These are phyloP conservation scores for Ganoderma lingzhi DNA, from an alignment of 1,284 basidiomycete species.

Conservation along the genomic window DNA sequence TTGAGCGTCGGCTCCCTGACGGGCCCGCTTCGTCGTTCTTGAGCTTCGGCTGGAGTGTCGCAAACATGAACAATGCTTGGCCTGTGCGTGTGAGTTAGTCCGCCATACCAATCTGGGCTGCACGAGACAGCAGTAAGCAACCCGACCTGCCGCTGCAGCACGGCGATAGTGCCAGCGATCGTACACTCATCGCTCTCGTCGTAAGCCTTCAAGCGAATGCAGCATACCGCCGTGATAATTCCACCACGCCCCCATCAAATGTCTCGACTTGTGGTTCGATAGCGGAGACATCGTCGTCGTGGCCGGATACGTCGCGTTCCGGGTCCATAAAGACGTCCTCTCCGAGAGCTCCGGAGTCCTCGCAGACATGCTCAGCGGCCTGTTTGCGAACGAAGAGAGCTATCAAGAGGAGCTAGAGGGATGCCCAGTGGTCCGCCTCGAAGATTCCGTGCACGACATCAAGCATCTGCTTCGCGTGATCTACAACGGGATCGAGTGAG, in stretches of 20 bases:
- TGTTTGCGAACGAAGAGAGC: background rate
- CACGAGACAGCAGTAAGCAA: too few relatives aligned
- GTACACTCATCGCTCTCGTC: background rate
- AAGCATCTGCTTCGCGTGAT: conserved; percentile 3
- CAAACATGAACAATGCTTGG: too few relatives aligned
- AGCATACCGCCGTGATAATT: background rate
- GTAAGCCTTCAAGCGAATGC: too few relatives aligned
- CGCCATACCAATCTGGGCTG: too few relatives aligned
- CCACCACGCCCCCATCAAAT: background rate
- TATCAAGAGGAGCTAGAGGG: background rate
- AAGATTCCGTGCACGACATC: conserved; percentile 6
- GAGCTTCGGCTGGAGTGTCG: too few relatives aligned
- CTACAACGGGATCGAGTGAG: conserved; percentile 2
- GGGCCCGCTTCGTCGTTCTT: too few relatives aligned
- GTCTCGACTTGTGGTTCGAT: conserved; percentile 1
- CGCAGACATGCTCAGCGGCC: conserved; percentile 5
- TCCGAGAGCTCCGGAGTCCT: conserved; percentile 9
- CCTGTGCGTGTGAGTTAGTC: too few relatives aligned
- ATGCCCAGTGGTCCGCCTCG: background rate
- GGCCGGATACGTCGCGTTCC: background rate
- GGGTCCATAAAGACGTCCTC: conserved; percentile 15
- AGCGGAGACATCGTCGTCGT: background rate
- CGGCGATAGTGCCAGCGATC: background rate
- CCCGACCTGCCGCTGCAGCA: too few relatives aligned
- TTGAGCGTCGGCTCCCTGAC: too few relatives aligned